Evolutionary conservation across 305 asterid species (phyloP).

Genomic region (Euphrasia arctica): DNA sequence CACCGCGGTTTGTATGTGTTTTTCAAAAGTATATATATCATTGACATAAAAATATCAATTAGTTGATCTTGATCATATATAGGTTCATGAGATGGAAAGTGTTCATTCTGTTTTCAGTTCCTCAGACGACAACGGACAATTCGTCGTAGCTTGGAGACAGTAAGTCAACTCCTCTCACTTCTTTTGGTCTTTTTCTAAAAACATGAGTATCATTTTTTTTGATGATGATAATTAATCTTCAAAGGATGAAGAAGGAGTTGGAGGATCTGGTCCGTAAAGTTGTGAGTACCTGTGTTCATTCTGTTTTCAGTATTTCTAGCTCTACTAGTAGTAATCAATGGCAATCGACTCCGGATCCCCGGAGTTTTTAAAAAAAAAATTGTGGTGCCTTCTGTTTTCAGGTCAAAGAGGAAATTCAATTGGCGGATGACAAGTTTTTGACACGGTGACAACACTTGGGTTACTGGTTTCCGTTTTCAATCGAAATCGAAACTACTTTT

Average conservation of each 20-base stretch:
- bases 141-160: constrained; percentile 29
- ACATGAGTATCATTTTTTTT: constrained; percentile 12
- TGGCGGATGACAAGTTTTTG: constrained; percentile 28
- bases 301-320: no score
- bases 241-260: constrained; percentile 27
- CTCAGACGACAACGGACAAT: constrained; percentile 21
- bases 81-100: no score
- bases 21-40: no score
- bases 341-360: constrained; percentile 10
- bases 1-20: no score
- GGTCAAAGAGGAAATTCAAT: constrained; percentile 41
- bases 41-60: no score
- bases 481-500: no score
- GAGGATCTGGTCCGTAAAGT: constrained; percentile 30
- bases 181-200: background rate
- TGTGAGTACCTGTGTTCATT: constrained; percentile 34
- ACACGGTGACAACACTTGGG: constrained; percentile 33
- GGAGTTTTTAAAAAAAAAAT: background rate
- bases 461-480: background rate
- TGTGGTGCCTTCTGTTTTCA: constrained; percentile 25
- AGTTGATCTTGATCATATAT: no score
- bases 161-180: background rate
- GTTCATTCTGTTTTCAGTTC: no score
- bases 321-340: background rate
- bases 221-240: background rate